Evolutionary conservation across 2,329 filamentous ascomycete genomes (phyloP).

Genomic region (Magnaporthiopsis incrustans): DNA sequence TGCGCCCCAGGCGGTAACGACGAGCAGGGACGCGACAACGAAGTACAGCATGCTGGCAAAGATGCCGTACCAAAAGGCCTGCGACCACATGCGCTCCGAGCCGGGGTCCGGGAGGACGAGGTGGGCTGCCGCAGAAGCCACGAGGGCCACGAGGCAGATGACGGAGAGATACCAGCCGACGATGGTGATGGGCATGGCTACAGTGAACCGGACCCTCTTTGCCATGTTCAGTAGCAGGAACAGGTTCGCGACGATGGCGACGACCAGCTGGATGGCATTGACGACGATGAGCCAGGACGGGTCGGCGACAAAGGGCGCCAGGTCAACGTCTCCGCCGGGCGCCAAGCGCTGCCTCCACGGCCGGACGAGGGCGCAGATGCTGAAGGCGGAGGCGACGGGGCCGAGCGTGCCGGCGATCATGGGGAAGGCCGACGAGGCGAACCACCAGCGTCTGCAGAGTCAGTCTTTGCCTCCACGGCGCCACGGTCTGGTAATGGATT

Average conservation of each 20-base stretch:
- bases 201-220: constrained; percentile 65
- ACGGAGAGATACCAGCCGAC: constrained; percentile 63
- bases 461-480: not conserved
- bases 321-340: constrained; percentile 36
- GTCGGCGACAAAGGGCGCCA: constrained; percentile 51
- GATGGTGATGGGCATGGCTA: constrained; percentile 79
- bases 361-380: constrained; percentile 75
- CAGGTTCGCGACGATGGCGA: constrained; percentile 71
- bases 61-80: constrained; percentile 82
- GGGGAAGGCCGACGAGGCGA: constrained; percentile 58
- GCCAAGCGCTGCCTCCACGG: constrained; percentile 61
- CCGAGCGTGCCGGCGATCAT: constrained; percentile 78
- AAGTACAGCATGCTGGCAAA: constrained; percentile 76
- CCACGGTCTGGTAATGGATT: not conserved
- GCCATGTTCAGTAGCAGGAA: constrained; percentile 87
- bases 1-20: constrained; percentile 73
- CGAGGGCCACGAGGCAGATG: constrained; percentile 58
- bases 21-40: constrained; percentile 66
- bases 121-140: constrained; percentile 56
- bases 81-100: constrained; percentile 57
- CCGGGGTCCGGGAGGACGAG: constrained; percentile 29
- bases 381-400: constrained; percentile 80
- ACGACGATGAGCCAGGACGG: constrained; percentile 67
- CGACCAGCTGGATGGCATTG: constrained; percentile 69
- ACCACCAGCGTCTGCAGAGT: constrained; percentile 43